Percentiles rank a stretch among this genome's conserved stretches.
These are phyloP conservation scores for Monsonia emarginata DNA, from an alignment of 441 rosid species.

Conservation along the genomic window DNA sequence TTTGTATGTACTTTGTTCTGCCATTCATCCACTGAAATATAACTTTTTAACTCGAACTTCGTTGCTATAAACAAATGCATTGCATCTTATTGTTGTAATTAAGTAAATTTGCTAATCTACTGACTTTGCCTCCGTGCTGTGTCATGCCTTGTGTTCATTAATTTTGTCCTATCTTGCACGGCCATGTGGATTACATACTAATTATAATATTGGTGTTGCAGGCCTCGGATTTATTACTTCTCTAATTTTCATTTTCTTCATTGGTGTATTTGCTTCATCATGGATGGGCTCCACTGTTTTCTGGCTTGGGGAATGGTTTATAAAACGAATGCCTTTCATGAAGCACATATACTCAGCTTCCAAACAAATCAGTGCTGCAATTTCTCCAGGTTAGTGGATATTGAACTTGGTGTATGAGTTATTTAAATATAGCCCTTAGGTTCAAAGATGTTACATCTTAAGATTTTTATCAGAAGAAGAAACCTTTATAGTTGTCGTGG, in stretches of 20 bases:
- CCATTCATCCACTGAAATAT: too few relatives aligned
- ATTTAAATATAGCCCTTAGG: background rate
- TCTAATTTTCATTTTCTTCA: conserved; percentile 64
- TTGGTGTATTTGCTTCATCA: conserved; percentile 87
- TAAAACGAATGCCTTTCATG: conserved; percentile 83
- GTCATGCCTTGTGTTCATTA: background rate
- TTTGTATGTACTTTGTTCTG: too few relatives aligned
- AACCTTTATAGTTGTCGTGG: too few relatives aligned
- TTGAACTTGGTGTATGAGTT: background rate
- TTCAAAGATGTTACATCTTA: background rate
- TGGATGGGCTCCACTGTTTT: conserved; percentile 84
- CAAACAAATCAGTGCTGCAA: conserved; percentile 86
- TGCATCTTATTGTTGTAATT: too few relatives aligned
- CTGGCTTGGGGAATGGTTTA: conserved; percentile 89
- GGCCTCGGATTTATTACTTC: conserved; percentile 90
- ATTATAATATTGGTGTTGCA: conserved; percentile 26
- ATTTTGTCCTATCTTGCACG: background rate
- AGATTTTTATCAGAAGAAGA: background rate
- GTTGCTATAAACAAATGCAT: too few relatives aligned
- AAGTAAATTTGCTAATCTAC: too few relatives aligned
- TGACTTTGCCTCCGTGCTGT: too few relatives aligned
- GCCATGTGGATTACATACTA: background rate
- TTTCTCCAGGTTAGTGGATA: conserved; percentile 57
- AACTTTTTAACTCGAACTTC: too few relatives aligned
- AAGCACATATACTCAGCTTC: conserved; percentile 83